Conservation (phyloP, 1,284 basidiomycete genomes). For the Rhodotorula sp. region DNA sequence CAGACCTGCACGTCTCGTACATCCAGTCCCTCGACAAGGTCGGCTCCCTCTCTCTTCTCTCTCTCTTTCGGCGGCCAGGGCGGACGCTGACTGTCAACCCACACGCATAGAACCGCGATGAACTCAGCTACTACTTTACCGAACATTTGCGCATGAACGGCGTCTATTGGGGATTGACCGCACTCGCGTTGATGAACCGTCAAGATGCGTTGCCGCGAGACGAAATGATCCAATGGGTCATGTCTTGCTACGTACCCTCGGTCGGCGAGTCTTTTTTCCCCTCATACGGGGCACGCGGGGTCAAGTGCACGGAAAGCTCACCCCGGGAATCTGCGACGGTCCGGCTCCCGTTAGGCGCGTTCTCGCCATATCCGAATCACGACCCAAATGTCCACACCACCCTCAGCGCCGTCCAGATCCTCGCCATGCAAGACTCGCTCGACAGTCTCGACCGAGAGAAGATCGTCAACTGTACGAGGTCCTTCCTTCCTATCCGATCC, state of each 20-base stretch:
- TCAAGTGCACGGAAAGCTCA: neutral
- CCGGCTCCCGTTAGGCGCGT: slow-evolving; percentile 62
- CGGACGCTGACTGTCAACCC: neutral
- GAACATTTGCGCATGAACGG: slow-evolving; percentile 93
- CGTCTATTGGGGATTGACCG: slow-evolving; percentile 92
- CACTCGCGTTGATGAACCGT: slow-evolving; percentile 74
- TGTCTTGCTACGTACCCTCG: slow-evolving; percentile 90
- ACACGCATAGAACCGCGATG: slow-evolving; percentile 66
- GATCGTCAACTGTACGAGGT: slow-evolving; percentile 67
- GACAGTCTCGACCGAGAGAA: slow-evolving; percentile 65
- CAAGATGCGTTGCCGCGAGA: slow-evolving; percentile 73
- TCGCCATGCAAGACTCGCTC: slow-evolving; percentile 78
- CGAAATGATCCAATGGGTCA: slow-evolving; percentile 83
- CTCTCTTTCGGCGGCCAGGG: neutral
- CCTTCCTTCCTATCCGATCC: slow-evolving; percentile 4
- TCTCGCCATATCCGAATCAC: slow-evolving; percentile 87
- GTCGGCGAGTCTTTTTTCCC: slow-evolving; percentile 60
- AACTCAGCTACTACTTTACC: slow-evolving; percentile 88
- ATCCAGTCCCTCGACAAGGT: slow-evolving; percentile 71
- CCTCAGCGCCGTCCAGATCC: slow-evolving; percentile 85
- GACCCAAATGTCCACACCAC: slow-evolving; percentile 88
- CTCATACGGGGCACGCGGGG: slow-evolving; percentile 22
- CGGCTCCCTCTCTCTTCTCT: slow-evolving; percentile 32
- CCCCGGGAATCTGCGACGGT: neutral
- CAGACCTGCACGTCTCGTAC: slow-evolving; percentile 64